Evolutionary conservation across 1,284 basidiomycete species (phyloP).

Genomic region (Leucoagaricus sp.): DNA sequence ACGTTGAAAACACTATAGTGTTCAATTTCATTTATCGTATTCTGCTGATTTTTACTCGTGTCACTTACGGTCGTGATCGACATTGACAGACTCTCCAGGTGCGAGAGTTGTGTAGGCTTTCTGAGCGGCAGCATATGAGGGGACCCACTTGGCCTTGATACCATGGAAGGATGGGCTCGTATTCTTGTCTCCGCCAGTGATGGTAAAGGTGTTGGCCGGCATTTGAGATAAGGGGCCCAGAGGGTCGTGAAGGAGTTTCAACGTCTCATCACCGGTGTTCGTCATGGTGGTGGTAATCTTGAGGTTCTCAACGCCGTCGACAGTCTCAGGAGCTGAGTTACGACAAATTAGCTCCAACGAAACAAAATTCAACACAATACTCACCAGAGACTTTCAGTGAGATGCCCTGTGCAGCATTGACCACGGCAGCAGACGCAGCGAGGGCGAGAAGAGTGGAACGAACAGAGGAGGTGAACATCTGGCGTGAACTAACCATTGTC

Average conservation of each 20-base stretch:
- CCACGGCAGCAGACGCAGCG: slow-evolving; percentile 30
- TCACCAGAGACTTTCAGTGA: slow-evolving; percentile 30
- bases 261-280: slow-evolving; percentile 48
- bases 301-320: slow-evolving; percentile 41
- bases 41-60: background rate
- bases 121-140: slow-evolving; percentile 25
- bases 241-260: slow-evolving; percentile 49
- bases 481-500: no score
- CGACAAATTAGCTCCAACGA: background rate
- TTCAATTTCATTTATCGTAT: background rate
- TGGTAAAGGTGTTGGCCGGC: slow-evolving; percentile 44
- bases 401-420: slow-evolving; percentile 31
- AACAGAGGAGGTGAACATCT: no score
- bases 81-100: slow-evolving; percentile 41
- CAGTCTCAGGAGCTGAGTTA: slow-evolving; percentile 30
- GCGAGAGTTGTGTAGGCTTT: slow-evolving; percentile 39
- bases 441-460: slow-evolving; percentile 30
- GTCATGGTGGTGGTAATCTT: slow-evolving; percentile 42
- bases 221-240: slow-evolving; percentile 38
- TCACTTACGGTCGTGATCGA: slow-evolving; percentile 43
- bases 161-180: slow-evolving; percentile 42
- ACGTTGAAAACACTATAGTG: slow-evolving; percentile 41
- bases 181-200: slow-evolving; percentile 34
- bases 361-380: background rate
- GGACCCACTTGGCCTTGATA: slow-evolving; percentile 39